Evolutionary conservation across 495 filamentous ascomycete genomes (phyloP).

Genomic region (Evansstolkia leycettana): DNA sequence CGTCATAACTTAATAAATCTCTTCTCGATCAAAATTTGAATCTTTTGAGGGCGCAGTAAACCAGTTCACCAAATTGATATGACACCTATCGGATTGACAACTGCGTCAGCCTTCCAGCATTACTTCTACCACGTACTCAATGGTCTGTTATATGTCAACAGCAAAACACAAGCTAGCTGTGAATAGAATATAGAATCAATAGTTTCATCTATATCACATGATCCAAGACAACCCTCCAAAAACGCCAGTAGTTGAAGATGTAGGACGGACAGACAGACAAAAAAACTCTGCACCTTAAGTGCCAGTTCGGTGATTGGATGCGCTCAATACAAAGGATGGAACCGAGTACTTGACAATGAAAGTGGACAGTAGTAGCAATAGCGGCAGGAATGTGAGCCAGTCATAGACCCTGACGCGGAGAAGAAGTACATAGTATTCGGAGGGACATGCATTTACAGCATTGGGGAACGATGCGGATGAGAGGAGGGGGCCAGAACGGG

Average conservation of each 20-base stretch:
- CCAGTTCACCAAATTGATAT: too few species aligned
- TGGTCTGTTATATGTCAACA: too few species aligned
- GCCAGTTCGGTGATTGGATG: neutral
- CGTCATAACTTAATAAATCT: too few species aligned
- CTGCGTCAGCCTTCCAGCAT: too few species aligned
- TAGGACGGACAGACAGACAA: neutral
- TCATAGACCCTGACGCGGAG: neutral
- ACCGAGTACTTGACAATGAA: neutral
- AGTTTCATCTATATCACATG: conserved; percentile 1
- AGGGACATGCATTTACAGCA: too few species aligned
- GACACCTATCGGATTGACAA: too few species aligned
- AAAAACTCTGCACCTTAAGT: neutral
- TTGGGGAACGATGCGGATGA: neutral
- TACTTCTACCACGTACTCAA: too few species aligned
- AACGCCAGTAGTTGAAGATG: neutral
- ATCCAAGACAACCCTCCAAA: neutral
- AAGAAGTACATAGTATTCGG: conserved; percentile 1
- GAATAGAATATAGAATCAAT: too few species aligned
- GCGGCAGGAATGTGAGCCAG: neutral
- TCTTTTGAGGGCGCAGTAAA: too few species aligned
- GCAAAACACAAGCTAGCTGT: too few species aligned
- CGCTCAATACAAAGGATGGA: conserved; percentile 1
- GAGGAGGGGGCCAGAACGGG: neutral
- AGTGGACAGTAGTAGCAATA: neutral
- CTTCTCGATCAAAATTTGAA: too few species aligned